Evolutionary conservation across 148 eudicot species (phyloP).

Genomic region (Camellia granthamiana): DNA sequence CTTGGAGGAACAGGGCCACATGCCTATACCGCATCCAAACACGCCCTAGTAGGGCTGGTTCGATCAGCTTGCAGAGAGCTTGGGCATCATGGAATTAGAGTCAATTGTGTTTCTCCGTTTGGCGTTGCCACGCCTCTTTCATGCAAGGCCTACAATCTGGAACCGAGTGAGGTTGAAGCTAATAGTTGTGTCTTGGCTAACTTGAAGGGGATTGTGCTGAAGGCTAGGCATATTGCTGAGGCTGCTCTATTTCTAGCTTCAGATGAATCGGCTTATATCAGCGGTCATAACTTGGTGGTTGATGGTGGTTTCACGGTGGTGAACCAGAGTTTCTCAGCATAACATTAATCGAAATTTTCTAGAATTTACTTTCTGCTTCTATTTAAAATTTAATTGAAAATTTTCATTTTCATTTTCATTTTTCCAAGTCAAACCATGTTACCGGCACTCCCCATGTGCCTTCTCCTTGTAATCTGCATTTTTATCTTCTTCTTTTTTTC

Average conservation of each 20-base stretch:
- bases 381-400: no score
- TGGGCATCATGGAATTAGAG: constrained; percentile 68
- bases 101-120: constrained; percentile 71
- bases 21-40: constrained; percentile 63
- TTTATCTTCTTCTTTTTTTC: no score
- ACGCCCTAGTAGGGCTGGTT: constrained; percentile 69
- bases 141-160: constrained; percentile 28
- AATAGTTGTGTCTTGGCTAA: constrained; percentile 26
- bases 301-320: constrained; percentile 82
- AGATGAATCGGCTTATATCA: constrained; percentile 70
- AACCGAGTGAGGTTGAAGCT: constrained; percentile 44
- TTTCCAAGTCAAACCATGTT: no score
- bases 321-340: constrained; percentile 13
- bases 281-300: constrained; percentile 69
- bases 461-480: no score
- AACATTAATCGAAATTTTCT: no score
- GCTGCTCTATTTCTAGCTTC: constrained; percentile 82
- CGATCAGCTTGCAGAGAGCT: constrained; percentile 63
- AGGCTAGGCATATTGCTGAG: constrained; percentile 62
- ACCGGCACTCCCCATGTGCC: no score
- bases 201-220: constrained; percentile 62
- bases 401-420: no score
- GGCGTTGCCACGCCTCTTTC: constrained; percentile 76
- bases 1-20: constrained; percentile 62
- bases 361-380: no score